A percentile compares a stretch with the other conserved stretches of the same genome.
Evolutionary conservation across 2,329 filamentous ascomycete species (phyloP).

Genomic region (Trichoderma sp.): DNA sequence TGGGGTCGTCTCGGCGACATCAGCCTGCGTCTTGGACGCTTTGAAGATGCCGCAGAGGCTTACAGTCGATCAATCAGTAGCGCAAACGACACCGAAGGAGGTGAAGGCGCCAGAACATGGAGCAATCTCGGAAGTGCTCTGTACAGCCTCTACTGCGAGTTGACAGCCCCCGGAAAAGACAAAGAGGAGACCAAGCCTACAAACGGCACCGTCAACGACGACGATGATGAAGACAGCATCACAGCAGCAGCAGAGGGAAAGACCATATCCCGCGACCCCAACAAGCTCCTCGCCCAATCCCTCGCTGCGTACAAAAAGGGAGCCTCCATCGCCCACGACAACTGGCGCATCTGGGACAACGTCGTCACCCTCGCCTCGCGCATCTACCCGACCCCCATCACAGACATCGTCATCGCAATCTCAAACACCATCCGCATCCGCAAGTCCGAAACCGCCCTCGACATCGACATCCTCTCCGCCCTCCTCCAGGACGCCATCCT

Average conservation of each 20-base stretch:
- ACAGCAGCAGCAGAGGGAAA: constrained; percentile 27
- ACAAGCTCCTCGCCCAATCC: constrained; percentile 67
- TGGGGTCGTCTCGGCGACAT: constrained; percentile 94
- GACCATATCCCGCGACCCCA: constrained; percentile 44
- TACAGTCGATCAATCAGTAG: constrained; percentile 77
- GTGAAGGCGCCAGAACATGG: constrained; percentile 89
- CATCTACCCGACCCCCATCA: constrained; percentile 69
- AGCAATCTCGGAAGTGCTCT: constrained; percentile 88
- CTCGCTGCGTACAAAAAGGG: constrained; percentile 85
- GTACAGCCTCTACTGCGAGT: constrained; percentile 62
- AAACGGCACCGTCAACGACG: constrained; percentile 30
- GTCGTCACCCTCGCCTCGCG: constrained; percentile 83
- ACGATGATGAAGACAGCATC: constrained; percentile 28
- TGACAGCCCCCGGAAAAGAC: constrained; percentile 39
- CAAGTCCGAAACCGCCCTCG: constrained; percentile 74
- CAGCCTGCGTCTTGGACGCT: constrained; percentile 72
- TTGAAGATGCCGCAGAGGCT: constrained; percentile 74
- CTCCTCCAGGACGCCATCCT: constrained; percentile 70
- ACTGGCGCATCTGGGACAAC: constrained; percentile 96
- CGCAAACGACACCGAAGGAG: constrained; percentile 61
- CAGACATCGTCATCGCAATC: constrained; percentile 73
- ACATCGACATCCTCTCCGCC: constrained; percentile 67
- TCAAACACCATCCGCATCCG: constrained; percentile 74
- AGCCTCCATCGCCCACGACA: constrained; percentile 76
- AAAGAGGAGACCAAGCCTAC: constrained; percentile 2